Percentiles rank a stretch among this genome's conserved stretches.
Conservation (phyloP, 2,329 filamentous ascomycete genomes). For the Diaporthe nobilis region DNA sequence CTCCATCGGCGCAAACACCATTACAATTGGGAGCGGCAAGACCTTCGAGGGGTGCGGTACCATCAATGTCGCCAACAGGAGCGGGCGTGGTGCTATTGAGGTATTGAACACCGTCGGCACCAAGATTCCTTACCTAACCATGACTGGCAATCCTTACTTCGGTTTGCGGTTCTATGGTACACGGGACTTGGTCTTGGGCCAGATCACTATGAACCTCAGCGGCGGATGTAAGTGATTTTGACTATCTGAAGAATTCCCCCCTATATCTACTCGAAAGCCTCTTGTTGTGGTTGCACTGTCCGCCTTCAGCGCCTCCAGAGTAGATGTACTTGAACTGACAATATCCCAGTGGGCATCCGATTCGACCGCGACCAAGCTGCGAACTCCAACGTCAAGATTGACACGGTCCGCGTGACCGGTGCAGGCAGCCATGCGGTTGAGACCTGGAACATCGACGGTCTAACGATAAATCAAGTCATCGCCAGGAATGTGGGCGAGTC, state of each 20-base stretch:
- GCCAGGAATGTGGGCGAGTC: constrained; percentile 68
- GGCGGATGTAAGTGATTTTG: constrained; percentile 52
- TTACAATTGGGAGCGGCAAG: constrained; percentile 66
- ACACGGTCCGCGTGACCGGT: constrained; percentile 64
- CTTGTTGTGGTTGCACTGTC: background rate
- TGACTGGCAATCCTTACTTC: constrained; percentile 72
- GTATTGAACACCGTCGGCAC: constrained; percentile 62
- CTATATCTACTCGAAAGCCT: background rate
- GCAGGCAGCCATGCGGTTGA: constrained; percentile 70
- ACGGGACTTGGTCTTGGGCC: constrained; percentile 61
- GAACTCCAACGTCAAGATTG: constrained; percentile 69
- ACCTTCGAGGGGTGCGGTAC: constrained; percentile 72
- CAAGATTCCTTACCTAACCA: constrained; percentile 68
- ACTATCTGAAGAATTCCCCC: background rate
- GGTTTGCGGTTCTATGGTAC: constrained; percentile 69
- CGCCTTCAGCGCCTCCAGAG: too few species aligned
- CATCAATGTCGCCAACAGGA: constrained; percentile 60
- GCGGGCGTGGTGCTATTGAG: constrained; percentile 68
- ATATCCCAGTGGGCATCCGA: constrained; percentile 61
- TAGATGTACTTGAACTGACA: background rate
- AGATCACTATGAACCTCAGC: constrained; percentile 68
- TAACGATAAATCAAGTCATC: constrained; percentile 66
- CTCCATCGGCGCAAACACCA: constrained; percentile 67
- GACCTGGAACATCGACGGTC: constrained; percentile 71
- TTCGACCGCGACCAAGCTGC: constrained; percentile 69